Evolutionary conservation across 2,329 filamentous ascomycete species (phyloP).

Genomic region (Talaromyces sp.): DNA sequence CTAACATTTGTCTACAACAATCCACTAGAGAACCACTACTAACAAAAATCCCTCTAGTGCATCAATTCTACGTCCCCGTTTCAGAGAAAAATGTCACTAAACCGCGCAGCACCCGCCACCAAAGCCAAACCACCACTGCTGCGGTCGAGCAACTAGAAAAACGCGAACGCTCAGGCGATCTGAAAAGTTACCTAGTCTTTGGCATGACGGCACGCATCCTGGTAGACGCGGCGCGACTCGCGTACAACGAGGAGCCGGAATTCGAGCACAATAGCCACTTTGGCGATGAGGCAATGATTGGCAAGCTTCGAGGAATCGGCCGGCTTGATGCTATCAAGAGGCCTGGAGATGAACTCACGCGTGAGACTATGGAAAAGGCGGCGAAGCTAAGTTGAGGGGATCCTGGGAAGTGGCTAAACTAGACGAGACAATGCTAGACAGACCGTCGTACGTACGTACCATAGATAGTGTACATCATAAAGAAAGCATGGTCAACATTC

Average conservation of each 20-base stretch:
- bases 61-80: conserved; percentile 87
- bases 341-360: conserved; percentile 49
- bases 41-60: conserved; percentile 49
- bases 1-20: not conserved
- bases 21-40: not conserved
- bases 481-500: conserved; percentile 9
- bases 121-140: conserved; percentile 34
- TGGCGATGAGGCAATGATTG: conserved; percentile 64
- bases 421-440: not conserved
- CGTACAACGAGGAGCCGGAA: conserved; percentile 75
- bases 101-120: conserved; percentile 38
- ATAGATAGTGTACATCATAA: not conserved
- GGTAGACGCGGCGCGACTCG: conserved; percentile 79
- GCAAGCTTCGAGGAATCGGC: conserved; percentile 50
- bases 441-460: not conserved
- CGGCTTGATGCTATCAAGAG: conserved; percentile 49
- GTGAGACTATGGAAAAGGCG: conserved; percentile 47
- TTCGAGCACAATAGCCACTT: conserved; percentile 68
- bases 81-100: conserved; percentile 63
- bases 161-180: conserved; percentile 40
- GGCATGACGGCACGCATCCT: conserved; percentile 91
- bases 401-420: not conserved
- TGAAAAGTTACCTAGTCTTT: conserved; percentile 74
- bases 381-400: conserved; percentile 39
- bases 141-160: conserved; percentile 40